These are phyloP conservation scores for Exobasidium cylindrosporum DNA, from an alignment of 1,284 basidiomycete species.

Conservation along the genomic window DNA sequence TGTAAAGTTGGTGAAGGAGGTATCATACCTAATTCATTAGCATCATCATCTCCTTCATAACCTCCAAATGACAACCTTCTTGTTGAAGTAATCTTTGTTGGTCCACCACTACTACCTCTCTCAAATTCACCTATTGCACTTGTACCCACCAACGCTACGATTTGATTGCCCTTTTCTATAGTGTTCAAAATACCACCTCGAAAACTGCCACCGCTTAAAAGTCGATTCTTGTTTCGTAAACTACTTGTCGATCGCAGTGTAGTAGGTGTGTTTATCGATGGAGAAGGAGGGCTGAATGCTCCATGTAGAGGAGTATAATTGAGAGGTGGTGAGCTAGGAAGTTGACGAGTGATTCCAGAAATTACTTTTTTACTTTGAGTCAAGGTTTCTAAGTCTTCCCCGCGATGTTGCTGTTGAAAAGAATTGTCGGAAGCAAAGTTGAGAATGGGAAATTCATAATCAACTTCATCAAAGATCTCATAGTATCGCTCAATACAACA, in stretches of 20 bases:
- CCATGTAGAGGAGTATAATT: not conserved
- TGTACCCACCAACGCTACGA: not conserved
- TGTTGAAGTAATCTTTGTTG: not conserved
- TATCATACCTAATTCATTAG: not conserved
- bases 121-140: not conserved
- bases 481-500: slow-evolving; percentile 77
- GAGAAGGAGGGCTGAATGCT: not conserved
- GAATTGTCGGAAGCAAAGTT: not conserved
- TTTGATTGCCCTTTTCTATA: not conserved
- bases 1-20: not conserved
- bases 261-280: not conserved
- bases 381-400: not conserved
- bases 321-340: not conserved
- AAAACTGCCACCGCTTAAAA: not conserved
- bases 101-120: not conserved
- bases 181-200: not conserved
- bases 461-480: slow-evolving; percentile 73
- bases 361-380: not conserved
- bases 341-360: not conserved
- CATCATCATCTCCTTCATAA: not conserved
- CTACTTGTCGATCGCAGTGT: not conserved
- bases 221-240: not conserved
- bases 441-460: slow-evolving; percentile 6
- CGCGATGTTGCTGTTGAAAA: not conserved
- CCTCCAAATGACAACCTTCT: not conserved